phyloP scores from a whole-genome alignment of 2,329 filamentous ascomycete genomes.

The Colletotrichum godetiae region DNA sequence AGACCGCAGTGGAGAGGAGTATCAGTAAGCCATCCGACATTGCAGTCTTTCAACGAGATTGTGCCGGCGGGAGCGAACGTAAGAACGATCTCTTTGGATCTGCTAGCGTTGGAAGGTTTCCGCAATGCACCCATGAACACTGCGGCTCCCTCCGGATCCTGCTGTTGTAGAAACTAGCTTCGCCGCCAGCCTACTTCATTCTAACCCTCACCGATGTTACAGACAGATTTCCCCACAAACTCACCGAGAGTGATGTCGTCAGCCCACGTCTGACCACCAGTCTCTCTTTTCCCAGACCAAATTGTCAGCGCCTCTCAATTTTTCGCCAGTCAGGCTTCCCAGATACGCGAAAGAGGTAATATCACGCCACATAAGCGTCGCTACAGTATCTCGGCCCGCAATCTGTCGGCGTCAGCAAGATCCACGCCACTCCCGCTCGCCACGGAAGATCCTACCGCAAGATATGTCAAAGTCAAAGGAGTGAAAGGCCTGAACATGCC shows the following conservation, averaged over 20 bases:
- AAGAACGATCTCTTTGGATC: neutral
- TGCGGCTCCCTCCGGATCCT: neutral
- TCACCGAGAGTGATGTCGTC: neutral
- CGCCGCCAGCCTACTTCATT: neutral
- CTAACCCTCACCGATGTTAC: neutral
- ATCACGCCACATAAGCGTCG: constrained; percentile 13
- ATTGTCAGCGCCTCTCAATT: neutral
- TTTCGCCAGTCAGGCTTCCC: neutral
- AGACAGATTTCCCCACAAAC: neutral
- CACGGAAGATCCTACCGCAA: neutral
- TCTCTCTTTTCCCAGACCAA: neutral
- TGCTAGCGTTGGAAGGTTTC: neutral
- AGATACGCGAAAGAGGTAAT: neutral
- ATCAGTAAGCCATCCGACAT: neutral
- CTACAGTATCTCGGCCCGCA: constrained; percentile 14
- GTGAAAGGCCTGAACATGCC: neutral
- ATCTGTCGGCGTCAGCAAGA: constrained; percentile 6
- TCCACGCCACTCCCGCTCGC: neutral
- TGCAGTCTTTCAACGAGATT: neutral
- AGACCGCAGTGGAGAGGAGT: neutral
- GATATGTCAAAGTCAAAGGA: neutral
- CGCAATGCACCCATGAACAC: neutral
- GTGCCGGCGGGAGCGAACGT: neutral
- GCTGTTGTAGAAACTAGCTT: neutral
- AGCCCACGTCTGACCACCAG: neutral